These are phyloP conservation scores for Lentinula detonsa DNA, from an alignment of 768 basidiomycete genomes.

Conservation along the genomic window DNA sequence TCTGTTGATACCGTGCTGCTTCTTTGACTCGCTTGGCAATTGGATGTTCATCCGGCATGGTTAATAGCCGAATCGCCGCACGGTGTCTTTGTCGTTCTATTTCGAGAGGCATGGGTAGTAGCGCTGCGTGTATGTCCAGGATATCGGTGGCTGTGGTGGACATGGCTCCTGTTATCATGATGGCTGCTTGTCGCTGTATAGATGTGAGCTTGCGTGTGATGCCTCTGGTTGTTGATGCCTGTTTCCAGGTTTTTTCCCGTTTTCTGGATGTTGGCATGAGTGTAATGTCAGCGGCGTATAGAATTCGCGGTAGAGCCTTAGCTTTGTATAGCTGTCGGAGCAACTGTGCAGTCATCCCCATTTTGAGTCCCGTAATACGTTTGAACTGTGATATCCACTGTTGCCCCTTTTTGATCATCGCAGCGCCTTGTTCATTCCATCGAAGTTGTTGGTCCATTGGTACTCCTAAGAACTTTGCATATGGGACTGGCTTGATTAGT, in stretches of 20 bases:
- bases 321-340: neutral
- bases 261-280: neutral
- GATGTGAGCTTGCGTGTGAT: neutral
- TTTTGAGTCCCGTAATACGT: constrained; percentile 1
- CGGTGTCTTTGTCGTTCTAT: constrained; percentile 2
- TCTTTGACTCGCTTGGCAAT: neutral
- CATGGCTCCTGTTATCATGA: constrained; percentile 7
- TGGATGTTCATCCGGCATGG: constrained; percentile 5
- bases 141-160: constrained; percentile 7
- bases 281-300: neutral
- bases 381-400: constrained; percentile 5
- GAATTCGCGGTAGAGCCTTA: neutral
- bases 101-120: constrained; percentile 9
- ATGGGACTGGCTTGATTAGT: constrained; percentile 3
- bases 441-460: constrained; percentile 3
- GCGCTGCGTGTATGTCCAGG: constrained; percentile 6
- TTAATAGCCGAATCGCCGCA: constrained; percentile 1
- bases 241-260: neutral
- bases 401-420: constrained; percentile 8
- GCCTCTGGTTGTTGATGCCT: neutral
- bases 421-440: constrained; percentile 9
- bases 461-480: constrained; percentile 2
- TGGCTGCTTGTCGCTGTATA: neutral
- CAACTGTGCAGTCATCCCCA: neutral
- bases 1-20: neutral